Evolutionary conservation across 768 basidiomycete species (phyloP).

Genomic region (Pulveroboletus sp.): DNA sequence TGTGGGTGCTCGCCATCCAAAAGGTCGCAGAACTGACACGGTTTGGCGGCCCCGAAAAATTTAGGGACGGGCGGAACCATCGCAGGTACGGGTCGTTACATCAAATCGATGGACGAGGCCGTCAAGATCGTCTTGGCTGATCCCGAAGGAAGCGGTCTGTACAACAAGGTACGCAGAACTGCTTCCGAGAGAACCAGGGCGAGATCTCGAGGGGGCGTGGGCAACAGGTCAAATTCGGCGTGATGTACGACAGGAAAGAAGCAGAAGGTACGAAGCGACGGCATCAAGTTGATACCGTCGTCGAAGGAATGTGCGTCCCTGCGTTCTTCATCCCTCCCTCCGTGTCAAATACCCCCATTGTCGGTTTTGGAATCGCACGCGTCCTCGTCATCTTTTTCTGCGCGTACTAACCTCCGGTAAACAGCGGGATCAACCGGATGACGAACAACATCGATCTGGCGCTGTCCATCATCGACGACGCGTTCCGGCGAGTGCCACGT

Average conservation of each 20-base stretch:
- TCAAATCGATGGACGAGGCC: constrained; percentile 69
- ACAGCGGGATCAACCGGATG: constrained; percentile 87
- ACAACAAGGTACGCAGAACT: constrained; percentile 65
- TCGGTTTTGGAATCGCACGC: no score
- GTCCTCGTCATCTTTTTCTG: no score
- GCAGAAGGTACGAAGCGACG: constrained; percentile 89
- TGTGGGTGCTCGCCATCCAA: no score
- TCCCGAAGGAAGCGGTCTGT: constrained; percentile 91
- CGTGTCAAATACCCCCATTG: no score
- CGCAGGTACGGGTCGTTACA: constrained; percentile 72
- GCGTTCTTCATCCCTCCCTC: not conserved
- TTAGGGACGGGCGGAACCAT: constrained; percentile 95
- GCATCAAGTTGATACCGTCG: constrained; percentile 93
- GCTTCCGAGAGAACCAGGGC: not conserved
- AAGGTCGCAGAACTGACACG: not conserved
- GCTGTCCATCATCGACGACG: constrained; percentile 81
- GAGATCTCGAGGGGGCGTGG: not conserved
- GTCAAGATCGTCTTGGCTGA: constrained; percentile 77
- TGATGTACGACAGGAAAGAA: constrained; percentile 93
- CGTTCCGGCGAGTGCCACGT: constrained; percentile 58
- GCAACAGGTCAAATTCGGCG: constrained; percentile 75
- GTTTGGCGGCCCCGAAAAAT: not conserved
- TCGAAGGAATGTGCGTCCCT: constrained; percentile 74
- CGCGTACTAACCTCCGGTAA: no score
- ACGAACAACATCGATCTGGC: constrained; percentile 89